Evolutionary conservation across 306 rosid genomes (phyloP), one percentile per base, ranked within the genome.

Genomic region (Sesbania bispinosa): DNA sequence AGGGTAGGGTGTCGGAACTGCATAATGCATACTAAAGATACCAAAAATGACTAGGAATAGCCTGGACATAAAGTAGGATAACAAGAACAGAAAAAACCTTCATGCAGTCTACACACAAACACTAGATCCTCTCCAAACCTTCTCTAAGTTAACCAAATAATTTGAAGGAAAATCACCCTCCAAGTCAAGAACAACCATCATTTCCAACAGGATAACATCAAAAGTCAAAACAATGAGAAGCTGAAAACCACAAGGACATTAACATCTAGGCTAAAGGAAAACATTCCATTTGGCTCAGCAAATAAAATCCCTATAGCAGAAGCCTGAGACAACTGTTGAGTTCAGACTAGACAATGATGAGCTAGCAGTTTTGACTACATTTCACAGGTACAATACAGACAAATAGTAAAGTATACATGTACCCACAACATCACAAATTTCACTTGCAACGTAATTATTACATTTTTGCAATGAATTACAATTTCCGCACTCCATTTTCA

Each of bases 11-110:
- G 27, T 48, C 42, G 57, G 18, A 65, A 48, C 36, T 7, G 39
- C 69, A 64, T 36, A 45, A 38, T 16, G 59, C 59, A 79, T 24
- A 69, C 38, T 54, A 71, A 27, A 20, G 27, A 55, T 20, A 38
- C 51, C 36, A 54, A 19, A 32, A 53, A 15, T 46, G 13, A 46
- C 26, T 5, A 27, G 29, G 33, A 50, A 48, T 29, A 69, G 58
- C 35, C 41, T 23, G 18, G 30, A 30, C 19, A 57, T 11, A 26
- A 48, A 59, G 33, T 16, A 23, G 70, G 29, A 59, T n/a, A 55
- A 32, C 39, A 18, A 32, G n/a, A n/a, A n/a, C n/a, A n/a, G n/a
- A n/a, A n/a, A n/a, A n/a, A n/a, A n/a, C n/a, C n/a, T n/a, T n/a
- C n/a, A n/a, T n/a, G n/a, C n/a, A n/a, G n/a, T n/a, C n/a, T n/a